Evolutionary conservation across 768 basidiomycete genomes (phyloP), one percentile per base, ranked within the genome.

Genomic region (Tremella yokohamensis): DNA sequence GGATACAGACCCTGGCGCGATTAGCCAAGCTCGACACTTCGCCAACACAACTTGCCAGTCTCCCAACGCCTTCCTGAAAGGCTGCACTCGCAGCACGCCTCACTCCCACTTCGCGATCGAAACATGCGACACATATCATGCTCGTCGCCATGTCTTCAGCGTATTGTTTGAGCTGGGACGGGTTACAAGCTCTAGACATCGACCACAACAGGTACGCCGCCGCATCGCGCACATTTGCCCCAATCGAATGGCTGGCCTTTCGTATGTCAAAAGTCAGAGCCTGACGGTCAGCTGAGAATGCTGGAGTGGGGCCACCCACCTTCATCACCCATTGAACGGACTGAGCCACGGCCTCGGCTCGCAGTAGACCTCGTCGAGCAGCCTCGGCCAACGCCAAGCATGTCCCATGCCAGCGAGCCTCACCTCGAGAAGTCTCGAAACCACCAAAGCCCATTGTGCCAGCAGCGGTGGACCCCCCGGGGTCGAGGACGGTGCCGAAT

Each of bases 151-250:
- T 82, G 47, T 80, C 78, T 2, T 78, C 74, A 4, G 88, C 83
- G 72, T 87, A 83, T 0, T 84, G 85, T 42, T 77, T 74, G 54
- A 93, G 79, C 26, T 66, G 49, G 0, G 55, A 42, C 6, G 82
- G 77, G 6, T 82, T 72, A 34, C 82, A 76, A 54, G 85, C 81
- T 65, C 94, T 83, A 12, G 94, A 90, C 56, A 98, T 79, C 11
- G 94, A 88, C 96, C 96, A 99, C 3, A 96, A 76, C 16, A 90
- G 89, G 77, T 98, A 99, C 25, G 91, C 83, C 26, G 93, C 88
- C 12, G 93, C 88, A 74, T 99, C 96, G 34, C 96, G 87, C 40
- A 97, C 93, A 62, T 85, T 91, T 7, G 92, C 87, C 8, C 96
- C 96, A 54, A 98, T 85, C 0, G 92, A 93, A 75, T 96, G 92